These are phyloP conservation scores for Ilyonectria robusta DNA, from an alignment of 2,329 filamentous ascomycete genomes.

Conservation along the genomic window DNA sequence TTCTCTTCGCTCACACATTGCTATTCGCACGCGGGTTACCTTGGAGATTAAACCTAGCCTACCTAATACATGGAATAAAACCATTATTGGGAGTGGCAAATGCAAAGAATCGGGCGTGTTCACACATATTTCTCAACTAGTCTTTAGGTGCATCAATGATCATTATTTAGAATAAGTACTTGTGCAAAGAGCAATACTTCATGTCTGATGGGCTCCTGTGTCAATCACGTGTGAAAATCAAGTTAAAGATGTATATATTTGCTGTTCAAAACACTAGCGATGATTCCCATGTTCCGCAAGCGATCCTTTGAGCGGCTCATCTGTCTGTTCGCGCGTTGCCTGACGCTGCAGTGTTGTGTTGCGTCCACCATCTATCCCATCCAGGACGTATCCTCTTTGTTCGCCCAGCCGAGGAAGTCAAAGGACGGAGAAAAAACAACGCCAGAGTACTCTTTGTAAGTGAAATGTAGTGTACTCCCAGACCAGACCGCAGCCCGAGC, in stretches of 20 bases:
- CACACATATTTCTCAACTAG: too few relatives aligned
- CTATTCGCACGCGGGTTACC: too few relatives aligned
- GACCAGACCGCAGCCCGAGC: conserved; percentile 37
- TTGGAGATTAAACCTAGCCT: too few relatives aligned
- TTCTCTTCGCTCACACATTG: too few relatives aligned
- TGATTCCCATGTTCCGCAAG: conserved; percentile 30
- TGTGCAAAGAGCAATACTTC: too few relatives aligned
- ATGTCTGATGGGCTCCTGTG: background rate
- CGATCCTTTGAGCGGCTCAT: conserved; percentile 36
- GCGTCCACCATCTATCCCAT: conserved; percentile 33
- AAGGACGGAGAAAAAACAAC: conserved; percentile 30
- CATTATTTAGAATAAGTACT: too few relatives aligned
- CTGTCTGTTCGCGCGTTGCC: conserved; percentile 43
- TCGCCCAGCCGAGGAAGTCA: conserved; percentile 19
- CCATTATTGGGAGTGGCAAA: too few relatives aligned
- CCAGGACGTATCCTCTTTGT: conserved; percentile 29
- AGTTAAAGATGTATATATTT: background rate
- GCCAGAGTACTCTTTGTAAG: conserved; percentile 28
- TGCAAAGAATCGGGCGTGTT: too few relatives aligned
- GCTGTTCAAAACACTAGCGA: conserved; percentile 17
- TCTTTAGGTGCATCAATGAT: too few relatives aligned
- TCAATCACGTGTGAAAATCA: background rate
- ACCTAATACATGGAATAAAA: too few relatives aligned
- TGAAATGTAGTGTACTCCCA: conserved; percentile 33
- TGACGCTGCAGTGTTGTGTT: conserved; percentile 28